Conservation (phyloP, 2,329 filamentous ascomycete genomes). For the Talaromyces amestolkiae region DNA sequence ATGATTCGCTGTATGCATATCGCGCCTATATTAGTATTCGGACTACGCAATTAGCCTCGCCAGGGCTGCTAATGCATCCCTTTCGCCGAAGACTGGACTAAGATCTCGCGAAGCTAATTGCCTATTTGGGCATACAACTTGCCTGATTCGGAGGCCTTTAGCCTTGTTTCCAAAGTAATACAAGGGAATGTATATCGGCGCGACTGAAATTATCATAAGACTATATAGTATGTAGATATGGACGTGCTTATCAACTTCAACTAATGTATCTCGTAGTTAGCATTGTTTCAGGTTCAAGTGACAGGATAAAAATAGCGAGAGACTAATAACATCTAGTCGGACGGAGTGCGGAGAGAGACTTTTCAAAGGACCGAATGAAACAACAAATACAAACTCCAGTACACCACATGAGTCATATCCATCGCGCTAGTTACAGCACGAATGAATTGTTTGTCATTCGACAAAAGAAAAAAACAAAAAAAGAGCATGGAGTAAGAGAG, state of each 20-base stretch:
- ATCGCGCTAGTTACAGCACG: neutral
- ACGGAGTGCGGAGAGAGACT: neutral
- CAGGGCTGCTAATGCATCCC: neutral
- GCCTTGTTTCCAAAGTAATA: neutral
- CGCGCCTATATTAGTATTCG: neutral
- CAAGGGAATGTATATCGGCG: neutral
- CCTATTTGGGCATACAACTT: neutral
- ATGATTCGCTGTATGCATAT: neutral
- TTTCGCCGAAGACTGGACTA: neutral
- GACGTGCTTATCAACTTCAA: no score
- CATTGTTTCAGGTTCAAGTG: neutral
- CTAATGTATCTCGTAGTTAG: neutral
- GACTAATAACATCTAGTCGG: neutral
- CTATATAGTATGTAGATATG: no score
- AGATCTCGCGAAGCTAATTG: neutral
- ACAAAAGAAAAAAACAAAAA: neutral
- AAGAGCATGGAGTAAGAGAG: neutral
- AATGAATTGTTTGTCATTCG: conserved; percentile 1
- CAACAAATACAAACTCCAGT: conserved; percentile 8
- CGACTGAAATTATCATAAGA: neutral
- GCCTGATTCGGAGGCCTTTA: neutral
- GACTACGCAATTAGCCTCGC: neutral
- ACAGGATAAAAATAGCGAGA: neutral
- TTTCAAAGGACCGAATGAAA: neutral
- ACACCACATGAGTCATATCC: conserved; percentile 2